Conservation (phyloP, 2,329 filamentous ascomycete genomes). For the Xylariaceae sp. region DNA sequence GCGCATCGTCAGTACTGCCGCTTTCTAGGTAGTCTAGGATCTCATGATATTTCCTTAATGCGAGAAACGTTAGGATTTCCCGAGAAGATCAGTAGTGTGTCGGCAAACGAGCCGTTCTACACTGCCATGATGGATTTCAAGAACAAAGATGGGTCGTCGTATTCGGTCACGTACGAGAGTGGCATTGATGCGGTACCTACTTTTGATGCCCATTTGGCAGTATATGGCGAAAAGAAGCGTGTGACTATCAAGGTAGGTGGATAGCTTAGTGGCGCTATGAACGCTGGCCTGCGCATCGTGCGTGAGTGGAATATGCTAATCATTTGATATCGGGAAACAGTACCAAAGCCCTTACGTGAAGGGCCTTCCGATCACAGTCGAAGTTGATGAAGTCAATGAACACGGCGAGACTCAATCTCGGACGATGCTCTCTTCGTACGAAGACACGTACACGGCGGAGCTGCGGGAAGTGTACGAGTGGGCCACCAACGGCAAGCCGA, state of each 20-base stretch:
- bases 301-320: not conserved
- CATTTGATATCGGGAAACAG: slow-evolving; percentile 12
- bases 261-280: not conserved
- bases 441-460: slow-evolving; percentile 28
- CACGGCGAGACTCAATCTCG: slow-evolving; percentile 33
- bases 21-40: slow-evolving; percentile 46
- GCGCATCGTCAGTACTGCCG: slow-evolving; percentile 33
- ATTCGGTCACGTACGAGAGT: slow-evolving; percentile 47
- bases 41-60: slow-evolving; percentile 53
- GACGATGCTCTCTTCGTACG: slow-evolving; percentile 14
- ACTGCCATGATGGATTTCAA: slow-evolving; percentile 9
- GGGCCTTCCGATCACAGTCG: slow-evolving; percentile 41
- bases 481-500: slow-evolving; percentile 16
- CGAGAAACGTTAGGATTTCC: slow-evolving; percentile 45
- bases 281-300: too few relatives aligned
- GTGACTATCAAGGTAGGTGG: slow-evolving; percentile 33
- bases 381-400: slow-evolving; percentile 27
- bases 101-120: slow-evolving; percentile 8
- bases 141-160: slow-evolving; percentile 9
- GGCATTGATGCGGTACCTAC: slow-evolving; percentile 45
- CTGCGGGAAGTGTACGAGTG: slow-evolving; percentile 20
- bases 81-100: not conserved
- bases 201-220: slow-evolving; percentile 42
- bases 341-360: slow-evolving; percentile 49
- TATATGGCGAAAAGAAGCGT: slow-evolving; percentile 45